Percentiles rank a stretch among this genome's conserved stretches.
phyloP scores from a whole-genome alignment of 2,329 filamentous ascomycete species.

The Hypoxylon sp. region DNA sequence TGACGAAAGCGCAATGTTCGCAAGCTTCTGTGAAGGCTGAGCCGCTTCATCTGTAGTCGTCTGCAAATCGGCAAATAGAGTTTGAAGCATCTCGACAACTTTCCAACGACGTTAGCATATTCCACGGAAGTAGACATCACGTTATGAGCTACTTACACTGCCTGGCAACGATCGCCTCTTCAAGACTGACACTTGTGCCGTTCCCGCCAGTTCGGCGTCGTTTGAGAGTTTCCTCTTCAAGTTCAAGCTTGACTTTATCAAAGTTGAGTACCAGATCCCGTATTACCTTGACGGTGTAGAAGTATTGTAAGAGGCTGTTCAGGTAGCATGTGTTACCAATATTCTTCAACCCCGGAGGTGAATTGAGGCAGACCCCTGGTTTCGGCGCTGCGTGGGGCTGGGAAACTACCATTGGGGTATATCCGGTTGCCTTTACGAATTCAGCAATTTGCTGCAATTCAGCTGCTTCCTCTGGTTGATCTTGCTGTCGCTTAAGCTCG shows the following conservation, averaged over 20 bases:
- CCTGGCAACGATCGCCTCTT: slow-evolving; percentile 74
- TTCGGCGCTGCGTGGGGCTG: slow-evolving; percentile 26
- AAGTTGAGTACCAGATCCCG: slow-evolving; percentile 84
- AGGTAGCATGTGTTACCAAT: slow-evolving; percentile 99
- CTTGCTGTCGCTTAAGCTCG: slow-evolving; percentile 45
- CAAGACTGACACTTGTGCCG: slow-evolving; percentile 62
- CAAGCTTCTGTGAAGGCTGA: slow-evolving; percentile 80
- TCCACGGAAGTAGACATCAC: not conserved
- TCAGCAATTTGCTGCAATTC: slow-evolving; percentile 44
- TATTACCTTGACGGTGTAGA: slow-evolving; percentile 87
- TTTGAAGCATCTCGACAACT: slow-evolving; percentile 81
- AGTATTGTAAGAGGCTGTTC: slow-evolving; percentile 95
- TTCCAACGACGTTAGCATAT: slow-evolving; percentile 34
- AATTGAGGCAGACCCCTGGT: slow-evolving; percentile 57
- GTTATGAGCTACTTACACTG: slow-evolving; percentile 73
- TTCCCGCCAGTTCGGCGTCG: slow-evolving; percentile 80
- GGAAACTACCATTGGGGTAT: slow-evolving; percentile 23
- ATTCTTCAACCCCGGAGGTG: slow-evolving; percentile 89
- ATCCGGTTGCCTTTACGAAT: slow-evolving; percentile 43
- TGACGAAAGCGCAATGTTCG: slow-evolving; percentile 79
- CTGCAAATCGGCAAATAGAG: slow-evolving; percentile 78
- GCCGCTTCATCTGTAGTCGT: slow-evolving; percentile 71
- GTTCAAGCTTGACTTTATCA: slow-evolving; percentile 75
- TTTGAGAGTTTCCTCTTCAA: slow-evolving; percentile 72
- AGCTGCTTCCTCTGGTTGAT: slow-evolving; percentile 40